These are phyloP conservation scores for Verbena officinalis DNA, from an alignment of 257 asterid genomes.

Conservation along the genomic window DNA sequence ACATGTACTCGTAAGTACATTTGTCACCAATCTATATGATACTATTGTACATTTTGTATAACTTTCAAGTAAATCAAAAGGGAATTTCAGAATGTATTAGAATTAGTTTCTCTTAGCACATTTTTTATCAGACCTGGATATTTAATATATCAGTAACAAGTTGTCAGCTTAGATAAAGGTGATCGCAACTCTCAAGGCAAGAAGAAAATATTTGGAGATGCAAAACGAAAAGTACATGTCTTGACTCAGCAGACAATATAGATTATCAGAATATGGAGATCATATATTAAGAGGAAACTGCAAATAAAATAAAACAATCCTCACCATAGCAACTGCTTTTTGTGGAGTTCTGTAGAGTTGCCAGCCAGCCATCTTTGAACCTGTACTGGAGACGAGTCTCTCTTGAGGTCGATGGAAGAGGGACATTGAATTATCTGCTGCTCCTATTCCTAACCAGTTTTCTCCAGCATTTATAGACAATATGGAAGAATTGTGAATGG, in stretches of 20 bases:
- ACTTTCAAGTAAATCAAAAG: neutral
- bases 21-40: too few species aligned
- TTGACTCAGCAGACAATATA: neutral
- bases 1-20: too few species aligned
- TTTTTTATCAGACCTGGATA: neutral
- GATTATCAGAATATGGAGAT: conserved; percentile 8
- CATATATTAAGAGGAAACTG: conserved; percentile 14
- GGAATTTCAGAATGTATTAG: conserved; percentile 1
- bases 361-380: conserved; percentile 92
- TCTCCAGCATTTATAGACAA: conserved; percentile 90
- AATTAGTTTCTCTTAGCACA: neutral
- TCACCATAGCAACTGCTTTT: conserved; percentile 83
- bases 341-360: conserved; percentile 95
- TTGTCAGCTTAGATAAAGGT: neutral
- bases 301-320: conserved; percentile 22
- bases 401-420: conserved; percentile 97
- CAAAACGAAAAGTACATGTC: neutral
- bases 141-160: neutral
- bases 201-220: neutral
- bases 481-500: conserved; percentile 72
- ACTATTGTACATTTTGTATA: too few species aligned
- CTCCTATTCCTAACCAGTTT: conserved; percentile 95
- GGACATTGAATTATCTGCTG: conserved; percentile 99
- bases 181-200: conserved; percentile 2
- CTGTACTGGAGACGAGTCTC: conserved; percentile 73